A percentile compares a stretch with the other conserved stretches of the same genome.
Conservation (phyloP, 108 stramenopile genomes). For the Nitzschia sp. region DNA sequence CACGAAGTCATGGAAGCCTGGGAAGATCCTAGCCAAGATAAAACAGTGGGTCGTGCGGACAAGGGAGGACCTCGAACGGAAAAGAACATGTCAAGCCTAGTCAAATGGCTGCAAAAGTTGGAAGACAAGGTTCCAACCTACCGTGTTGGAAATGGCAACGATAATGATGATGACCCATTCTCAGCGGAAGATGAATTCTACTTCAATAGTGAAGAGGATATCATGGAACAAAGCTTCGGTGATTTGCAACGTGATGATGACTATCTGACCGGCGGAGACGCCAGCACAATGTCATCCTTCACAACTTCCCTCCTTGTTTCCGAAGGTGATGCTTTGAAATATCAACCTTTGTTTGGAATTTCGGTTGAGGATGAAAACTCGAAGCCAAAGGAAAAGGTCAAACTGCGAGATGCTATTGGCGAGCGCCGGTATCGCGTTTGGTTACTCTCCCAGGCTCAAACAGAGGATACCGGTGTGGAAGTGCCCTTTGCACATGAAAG, state of each 20-base stretch:
- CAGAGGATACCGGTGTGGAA: constrained; percentile 27
- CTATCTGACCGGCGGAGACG: constrained; percentile 33
- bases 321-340: constrained; percentile 77
- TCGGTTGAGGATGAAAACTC: constrained; percentile 13
- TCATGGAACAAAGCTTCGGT: constrained; percentile 12
- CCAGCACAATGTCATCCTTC: constrained; percentile 38
- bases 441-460: constrained; percentile 64
- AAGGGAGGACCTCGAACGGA: constrained; percentile 35
- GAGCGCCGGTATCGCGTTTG: constrained; percentile 72
- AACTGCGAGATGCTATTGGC: constrained; percentile 78
- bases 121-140: constrained; percentile 84
- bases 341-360: constrained; percentile 59
- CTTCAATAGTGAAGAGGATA: constrained; percentile 19
- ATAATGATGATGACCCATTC: constrained; percentile 44
- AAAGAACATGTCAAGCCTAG: constrained; percentile 41
- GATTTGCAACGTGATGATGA: constrained; percentile 18
- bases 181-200: constrained; percentile 24
- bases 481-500: constrained; percentile 16
- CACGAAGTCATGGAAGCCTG: constrained; percentile 76
- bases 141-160: constrained; percentile 46
- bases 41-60: constrained; percentile 10
- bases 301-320: constrained; percentile 42
- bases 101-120: constrained; percentile 55
- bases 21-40: constrained; percentile 21
- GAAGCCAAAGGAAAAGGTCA: constrained; percentile 26